phyloP scores from a whole-genome alignment of 2,329 filamentous ascomycete genomes.

The Fusarium heterosporum region DNA sequence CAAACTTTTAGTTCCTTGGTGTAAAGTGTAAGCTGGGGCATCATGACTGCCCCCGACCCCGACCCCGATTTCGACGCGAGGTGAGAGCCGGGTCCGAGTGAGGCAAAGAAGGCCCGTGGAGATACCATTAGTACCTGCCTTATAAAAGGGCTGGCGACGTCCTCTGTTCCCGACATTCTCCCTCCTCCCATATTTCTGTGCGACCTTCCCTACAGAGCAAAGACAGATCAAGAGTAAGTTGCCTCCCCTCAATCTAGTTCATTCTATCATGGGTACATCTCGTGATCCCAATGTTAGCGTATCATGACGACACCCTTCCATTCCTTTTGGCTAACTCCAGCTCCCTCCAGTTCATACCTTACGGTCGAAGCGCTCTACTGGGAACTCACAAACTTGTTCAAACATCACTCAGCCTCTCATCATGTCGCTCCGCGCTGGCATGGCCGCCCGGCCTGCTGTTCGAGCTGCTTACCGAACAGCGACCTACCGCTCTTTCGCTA shows the following conservation, averaged over 20 bases:
- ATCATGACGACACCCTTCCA: slow-evolving; percentile 30
- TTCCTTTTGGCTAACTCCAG: background rate
- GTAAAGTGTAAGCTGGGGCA: slow-evolving; percentile 33
- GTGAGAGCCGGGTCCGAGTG: slow-evolving; percentile 24
- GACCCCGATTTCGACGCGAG: background rate
- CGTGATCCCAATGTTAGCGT: slow-evolving; percentile 14
- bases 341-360: slow-evolving; percentile 2
- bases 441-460: slow-evolving; percentile 41
- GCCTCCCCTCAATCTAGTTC: background rate
- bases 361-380: background rate
- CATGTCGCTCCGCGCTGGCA: slow-evolving; percentile 50
- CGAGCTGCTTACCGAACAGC: slow-evolving; percentile 29
- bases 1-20: slow-evolving; percentile 23
- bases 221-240: slow-evolving; percentile 28
- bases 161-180: slow-evolving; percentile 6
- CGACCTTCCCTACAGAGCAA: background rate
- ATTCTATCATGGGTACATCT: slow-evolving; percentile 10
- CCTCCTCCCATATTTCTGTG: slow-evolving; percentile 4
- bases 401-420: slow-evolving; percentile 19
- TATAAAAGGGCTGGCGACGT: slow-evolving; percentile 28
- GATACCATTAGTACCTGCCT: slow-evolving; percentile 11
- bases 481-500: slow-evolving; percentile 43
- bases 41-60: slow-evolving; percentile 24
- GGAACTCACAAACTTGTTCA: background rate
- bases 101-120: slow-evolving; percentile 3